A percentile compares a stretch with the other conserved stretches of the same genome.
Conservation (phyloP, 768 basidiomycete genomes). For the Rhizopogon sp. region DNA sequence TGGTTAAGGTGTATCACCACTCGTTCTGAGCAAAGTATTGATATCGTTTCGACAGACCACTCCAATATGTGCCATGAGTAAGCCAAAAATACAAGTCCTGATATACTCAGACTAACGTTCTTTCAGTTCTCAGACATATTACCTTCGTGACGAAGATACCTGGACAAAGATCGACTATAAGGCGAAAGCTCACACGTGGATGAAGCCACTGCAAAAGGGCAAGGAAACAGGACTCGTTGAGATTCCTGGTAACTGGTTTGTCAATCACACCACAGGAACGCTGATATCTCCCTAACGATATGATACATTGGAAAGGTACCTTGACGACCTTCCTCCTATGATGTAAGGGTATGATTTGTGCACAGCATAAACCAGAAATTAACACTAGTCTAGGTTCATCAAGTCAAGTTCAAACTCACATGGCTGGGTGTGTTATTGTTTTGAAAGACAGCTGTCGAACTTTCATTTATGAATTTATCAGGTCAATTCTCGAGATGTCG, state of each 20-base stretch:
- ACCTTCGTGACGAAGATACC: conserved; percentile 58
- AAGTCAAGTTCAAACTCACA: conserved; percentile 64
- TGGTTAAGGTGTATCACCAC: conserved; percentile 30
- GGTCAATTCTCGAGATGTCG: conserved; percentile 63
- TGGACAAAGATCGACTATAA: conserved; percentile 74
- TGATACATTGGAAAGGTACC: conserved; percentile 36
- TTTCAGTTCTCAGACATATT: conserved; percentile 56
- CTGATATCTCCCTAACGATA: background rate
- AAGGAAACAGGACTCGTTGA: conserved; percentile 58
- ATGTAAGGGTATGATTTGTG: conserved; percentile 35
- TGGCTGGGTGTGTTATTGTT: conserved; percentile 46
- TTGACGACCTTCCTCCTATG: conserved; percentile 77
- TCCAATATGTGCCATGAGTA: conserved; percentile 54
- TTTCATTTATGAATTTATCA: conserved; percentile 11
- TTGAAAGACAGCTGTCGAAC: background rate
- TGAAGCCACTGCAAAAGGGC: conserved; percentile 65
- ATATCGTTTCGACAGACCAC: conserved; percentile 37
- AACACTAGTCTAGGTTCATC: conserved; percentile 49
- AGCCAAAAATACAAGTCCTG: background rate
- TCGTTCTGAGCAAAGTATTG: conserved; percentile 8
- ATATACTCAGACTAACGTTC: background rate
- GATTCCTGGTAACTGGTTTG: conserved; percentile 68
- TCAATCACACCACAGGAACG: background rate
- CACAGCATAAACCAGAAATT: background rate
- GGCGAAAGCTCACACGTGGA: conserved; percentile 58